Evolutionary conservation across 179 eudicot species (phyloP).

Genomic region (Drosera spatulata): DNA sequence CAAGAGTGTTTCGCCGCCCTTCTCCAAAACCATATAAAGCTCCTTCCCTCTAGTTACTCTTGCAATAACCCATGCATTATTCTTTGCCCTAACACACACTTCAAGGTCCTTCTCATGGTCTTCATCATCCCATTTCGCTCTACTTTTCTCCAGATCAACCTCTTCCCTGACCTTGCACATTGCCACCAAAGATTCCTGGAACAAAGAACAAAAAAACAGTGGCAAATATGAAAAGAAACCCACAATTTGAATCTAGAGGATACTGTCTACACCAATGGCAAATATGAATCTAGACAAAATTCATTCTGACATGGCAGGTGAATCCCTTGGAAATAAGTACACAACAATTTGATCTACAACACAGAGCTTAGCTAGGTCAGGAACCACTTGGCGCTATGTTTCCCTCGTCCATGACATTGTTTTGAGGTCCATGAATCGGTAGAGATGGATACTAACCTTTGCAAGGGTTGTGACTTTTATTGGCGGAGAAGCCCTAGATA

Average conservation of each 20-base stretch:
- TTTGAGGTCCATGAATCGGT: too few species aligned
- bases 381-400: too few species aligned
- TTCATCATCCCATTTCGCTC: slow-evolving; percentile 40
- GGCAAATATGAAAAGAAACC: background rate
- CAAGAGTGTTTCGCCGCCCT: slow-evolving; percentile 86
- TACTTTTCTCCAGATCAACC: slow-evolving; percentile 70
- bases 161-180: slow-evolving; percentile 76
- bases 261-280: too few species aligned
- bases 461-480: slow-evolving; percentile 75
- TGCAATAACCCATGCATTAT: slow-evolving; percentile 90
- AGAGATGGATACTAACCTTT: slow-evolving; percentile 39
- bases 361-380: too few species aligned
- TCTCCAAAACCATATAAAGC: slow-evolving; percentile 89
- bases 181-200: slow-evolving; percentile 87
- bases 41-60: slow-evolving; percentile 76
- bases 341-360: too few species aligned
- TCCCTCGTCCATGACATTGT: too few species aligned
- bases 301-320: too few species aligned
- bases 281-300: too few species aligned
- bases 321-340: too few species aligned
- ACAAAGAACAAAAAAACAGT: slow-evolving; percentile 3
- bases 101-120: slow-evolving; percentile 67
- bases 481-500: slow-evolving; percentile 89
- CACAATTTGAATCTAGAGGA: too few species aligned
- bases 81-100: slow-evolving; percentile 71